phyloP scores from a whole-genome alignment of 108 stramenopile species.

The Pseudonitzschia multiseries region DNA sequence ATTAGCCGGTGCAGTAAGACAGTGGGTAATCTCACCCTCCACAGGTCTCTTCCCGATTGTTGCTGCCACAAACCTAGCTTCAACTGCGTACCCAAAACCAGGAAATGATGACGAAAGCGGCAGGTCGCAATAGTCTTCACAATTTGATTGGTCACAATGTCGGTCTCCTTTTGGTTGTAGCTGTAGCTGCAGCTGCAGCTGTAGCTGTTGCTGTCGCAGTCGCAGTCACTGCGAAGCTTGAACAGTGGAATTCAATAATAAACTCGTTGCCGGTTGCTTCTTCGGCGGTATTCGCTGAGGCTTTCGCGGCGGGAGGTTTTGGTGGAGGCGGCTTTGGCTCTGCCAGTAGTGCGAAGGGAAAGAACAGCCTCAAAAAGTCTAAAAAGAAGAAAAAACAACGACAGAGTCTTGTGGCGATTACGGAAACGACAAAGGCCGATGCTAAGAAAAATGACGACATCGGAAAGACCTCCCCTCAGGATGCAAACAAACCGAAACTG shows the following conservation, averaged over 20 bases:
- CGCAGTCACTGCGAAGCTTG: not conserved
- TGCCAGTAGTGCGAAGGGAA: not conserved
- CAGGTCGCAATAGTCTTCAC: not conserved
- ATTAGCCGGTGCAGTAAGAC: too few relatives aligned
- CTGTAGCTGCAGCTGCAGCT: too few relatives aligned
- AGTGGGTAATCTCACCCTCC: too few relatives aligned
- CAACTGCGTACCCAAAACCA: not conserved
- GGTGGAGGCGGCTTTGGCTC: conserved; percentile 13
- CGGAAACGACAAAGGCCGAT: not conserved
- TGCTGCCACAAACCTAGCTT: too few relatives aligned
- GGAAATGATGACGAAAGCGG: not conserved
- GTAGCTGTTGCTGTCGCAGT: too few relatives aligned
- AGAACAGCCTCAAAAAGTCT: not conserved
- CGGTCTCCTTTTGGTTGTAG: not conserved
- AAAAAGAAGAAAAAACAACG: conserved; percentile 13
- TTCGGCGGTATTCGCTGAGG: not conserved
- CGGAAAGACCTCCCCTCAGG: conserved; percentile 1
- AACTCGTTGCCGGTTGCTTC: not conserved
- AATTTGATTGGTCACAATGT: not conserved
- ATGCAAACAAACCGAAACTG: conserved; percentile 26
- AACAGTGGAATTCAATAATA: not conserved
- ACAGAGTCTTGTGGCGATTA: not conserved
- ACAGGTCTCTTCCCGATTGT: too few relatives aligned
- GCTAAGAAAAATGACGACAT: not conserved
- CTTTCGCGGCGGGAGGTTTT: conserved; percentile 7